These are phyloP conservation scores for Lyophyllum decastes DNA, from an alignment of 768 basidiomycete species.

Conservation along the genomic window DNA sequence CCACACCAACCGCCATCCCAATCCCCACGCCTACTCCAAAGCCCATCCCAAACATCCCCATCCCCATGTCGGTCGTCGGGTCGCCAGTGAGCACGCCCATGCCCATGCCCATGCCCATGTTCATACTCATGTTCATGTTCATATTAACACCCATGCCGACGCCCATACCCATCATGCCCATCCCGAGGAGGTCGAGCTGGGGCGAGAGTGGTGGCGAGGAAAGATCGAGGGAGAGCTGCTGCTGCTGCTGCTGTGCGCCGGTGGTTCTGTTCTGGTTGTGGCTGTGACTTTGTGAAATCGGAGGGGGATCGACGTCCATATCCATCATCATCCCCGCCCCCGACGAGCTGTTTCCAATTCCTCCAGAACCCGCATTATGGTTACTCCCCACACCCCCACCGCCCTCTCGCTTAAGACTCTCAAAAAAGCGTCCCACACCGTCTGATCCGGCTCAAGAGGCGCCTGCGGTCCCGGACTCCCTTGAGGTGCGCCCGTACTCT, in stretches of 20 bases:
- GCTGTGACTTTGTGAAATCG: neutral
- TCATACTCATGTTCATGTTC: conserved; percentile 11
- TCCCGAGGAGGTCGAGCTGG: neutral
- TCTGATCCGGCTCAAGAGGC: conserved; percentile 1
- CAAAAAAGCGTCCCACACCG: conserved; percentile 18
- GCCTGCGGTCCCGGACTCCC: neutral
- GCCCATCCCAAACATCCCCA: conserved; percentile 28
- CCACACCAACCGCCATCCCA: conserved; percentile 9
- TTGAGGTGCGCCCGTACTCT: neutral
- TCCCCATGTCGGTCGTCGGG: conserved; percentile 4
- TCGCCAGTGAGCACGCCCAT: conserved; percentile 7
- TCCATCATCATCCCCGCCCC: neutral
- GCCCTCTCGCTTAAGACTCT: conserved; percentile 13
- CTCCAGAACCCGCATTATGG: too few species aligned
- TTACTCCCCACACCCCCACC: neutral
- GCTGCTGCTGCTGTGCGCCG: neutral
- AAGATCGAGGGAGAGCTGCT: neutral
- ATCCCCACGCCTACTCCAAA: conserved; percentile 14
- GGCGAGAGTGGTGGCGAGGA: neutral
- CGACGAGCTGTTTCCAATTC: neutral
- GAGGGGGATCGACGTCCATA: neutral
- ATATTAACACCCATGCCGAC: conserved; percentile 7
- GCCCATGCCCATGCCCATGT: conserved; percentile 4
- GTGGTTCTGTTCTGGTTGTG: neutral
- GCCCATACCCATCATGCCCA: neutral